Base-by-base conservation (phyloP, 73 alveolate genomes). In the Effrenium voratum region DNA sequence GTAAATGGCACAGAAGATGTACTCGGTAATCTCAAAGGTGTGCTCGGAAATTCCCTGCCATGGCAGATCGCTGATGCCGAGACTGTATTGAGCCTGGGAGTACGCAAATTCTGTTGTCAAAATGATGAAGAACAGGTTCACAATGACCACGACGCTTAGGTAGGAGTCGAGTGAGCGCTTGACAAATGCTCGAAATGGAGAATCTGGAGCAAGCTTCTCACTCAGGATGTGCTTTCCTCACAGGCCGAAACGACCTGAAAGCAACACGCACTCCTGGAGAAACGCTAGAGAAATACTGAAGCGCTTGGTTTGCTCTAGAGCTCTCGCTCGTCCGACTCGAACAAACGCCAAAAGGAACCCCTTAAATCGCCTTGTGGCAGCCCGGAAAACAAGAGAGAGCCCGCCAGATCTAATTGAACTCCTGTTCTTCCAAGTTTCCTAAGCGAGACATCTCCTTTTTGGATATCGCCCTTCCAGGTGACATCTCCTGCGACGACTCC, bases 71-170 rank as follows among this genome's bases (percentile, higher is more conserved):
- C 83, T 5, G 10, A 88, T 15, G 49, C 86, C 86, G 2, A 88
- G 96, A n/a, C 40, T 24, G 12, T 28, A 3, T 13, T 63, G 75
- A 2, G 96, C 96, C 43, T 46, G 73, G 24, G 70, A 1, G 46
- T 73, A 70, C 38, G 68, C 80, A 43, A 34, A 88, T 52, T 88
- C 86, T 13, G 96, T 88, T 86, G 66, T 88, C 34, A 77, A 49
- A 8, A 77, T 77, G 24, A 88, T 88, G 72, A 88, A 88, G 28
- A 45, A 28, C 43, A 88, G 86, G 73, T 88, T 88, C 50, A 88
- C 43, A n/a, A 88, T 68, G 57, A 88, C 96, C 72, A 88, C 96
- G 52, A 88, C 12, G 44, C 96, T 75, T 86, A 88, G 63, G 85
- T 88, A 88, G 52, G 86, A 73, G 28, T 88, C 96, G 41, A 88